Percentiles rank a stretch among this genome's conserved stretches.
Conservation (phyloP, 495 filamentous ascomycete genomes). For the Aspergillus sclerotioniger region DNA sequence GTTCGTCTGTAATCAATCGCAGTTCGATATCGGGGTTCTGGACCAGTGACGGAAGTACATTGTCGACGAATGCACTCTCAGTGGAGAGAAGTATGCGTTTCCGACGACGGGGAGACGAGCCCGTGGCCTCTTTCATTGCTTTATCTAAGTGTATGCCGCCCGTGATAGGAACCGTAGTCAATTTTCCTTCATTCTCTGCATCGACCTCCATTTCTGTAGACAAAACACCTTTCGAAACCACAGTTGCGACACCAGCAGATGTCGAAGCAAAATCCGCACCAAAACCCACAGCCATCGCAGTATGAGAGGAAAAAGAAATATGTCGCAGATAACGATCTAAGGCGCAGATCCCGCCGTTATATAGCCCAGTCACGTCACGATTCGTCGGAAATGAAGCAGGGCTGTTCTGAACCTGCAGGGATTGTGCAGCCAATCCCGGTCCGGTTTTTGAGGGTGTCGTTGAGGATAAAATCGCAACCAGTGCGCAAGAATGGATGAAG, state of each 20-base stretch:
- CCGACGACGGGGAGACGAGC: slow-evolving; percentile 23
- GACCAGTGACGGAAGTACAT: slow-evolving; percentile 40
- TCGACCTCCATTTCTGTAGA: slow-evolving; percentile 36
- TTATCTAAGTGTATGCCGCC: slow-evolving; percentile 14
- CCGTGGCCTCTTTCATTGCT: slow-evolving; percentile 6
- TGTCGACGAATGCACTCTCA: slow-evolving; percentile 43
- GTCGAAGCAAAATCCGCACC: slow-evolving; percentile 14
- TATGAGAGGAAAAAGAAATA: slow-evolving; percentile 4
- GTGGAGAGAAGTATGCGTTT: slow-evolving; percentile 46
- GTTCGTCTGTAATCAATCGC: slow-evolving; percentile 48
- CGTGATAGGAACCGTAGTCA: slow-evolving; percentile 19
- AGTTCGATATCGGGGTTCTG: slow-evolving; percentile 43
- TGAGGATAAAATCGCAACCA: slow-evolving; percentile 1
- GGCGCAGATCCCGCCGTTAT: background rate
- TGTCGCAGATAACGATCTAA: slow-evolving; percentile 6
- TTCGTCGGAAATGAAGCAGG: background rate
- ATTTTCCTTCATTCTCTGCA: slow-evolving; percentile 21
- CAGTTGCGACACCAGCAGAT: slow-evolving; percentile 6
- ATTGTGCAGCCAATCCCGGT: background rate
- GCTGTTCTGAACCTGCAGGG: background rate
- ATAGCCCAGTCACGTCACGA: background rate
- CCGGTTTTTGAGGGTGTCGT: background rate
- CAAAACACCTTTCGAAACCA: slow-evolving; percentile 17
- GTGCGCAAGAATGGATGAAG: background rate
- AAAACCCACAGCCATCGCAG: slow-evolving; percentile 30